These are phyloP conservation scores for Sphagnum contortum DNA, from an alignment of 225 moss, liverwort and hornwort species.

Conservation along the genomic window DNA sequence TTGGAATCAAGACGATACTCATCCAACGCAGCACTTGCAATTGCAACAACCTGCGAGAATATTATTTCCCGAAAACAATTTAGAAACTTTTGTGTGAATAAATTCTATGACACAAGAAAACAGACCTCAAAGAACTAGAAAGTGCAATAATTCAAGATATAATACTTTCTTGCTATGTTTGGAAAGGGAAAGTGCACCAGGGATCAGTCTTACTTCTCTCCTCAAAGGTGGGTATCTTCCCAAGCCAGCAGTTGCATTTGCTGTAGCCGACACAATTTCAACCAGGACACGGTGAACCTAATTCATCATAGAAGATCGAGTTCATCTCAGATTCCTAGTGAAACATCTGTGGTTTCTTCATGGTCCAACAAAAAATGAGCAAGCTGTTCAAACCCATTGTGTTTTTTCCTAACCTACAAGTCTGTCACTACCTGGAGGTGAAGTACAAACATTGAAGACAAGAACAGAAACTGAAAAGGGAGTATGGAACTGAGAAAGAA, in stretches of 20 bases:
- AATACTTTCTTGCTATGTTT: too few relatives aligned
- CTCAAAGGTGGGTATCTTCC: conserved; percentile 50
- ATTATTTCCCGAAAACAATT: neutral
- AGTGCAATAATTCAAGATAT: too few relatives aligned
- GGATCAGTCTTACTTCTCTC: conserved; percentile 27
- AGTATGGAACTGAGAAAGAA: too few relatives aligned
- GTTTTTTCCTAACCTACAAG: too few relatives aligned
- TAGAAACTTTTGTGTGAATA: neutral
- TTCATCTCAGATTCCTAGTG: neutral
- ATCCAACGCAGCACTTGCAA: conserved; percentile 44
- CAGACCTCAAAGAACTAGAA: too few relatives aligned
- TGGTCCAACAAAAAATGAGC: too few relatives aligned
- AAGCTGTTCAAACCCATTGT: too few relatives aligned
- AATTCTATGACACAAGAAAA: too few relatives aligned
- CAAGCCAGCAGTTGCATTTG: conserved; percentile 36
- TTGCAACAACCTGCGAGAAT: conserved; percentile 40
- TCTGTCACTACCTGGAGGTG: too few relatives aligned
- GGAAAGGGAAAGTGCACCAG: too few relatives aligned
- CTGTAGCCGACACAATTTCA: conserved; percentile 46
- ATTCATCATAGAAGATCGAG: neutral
- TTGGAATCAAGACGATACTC: conserved; percentile 46
- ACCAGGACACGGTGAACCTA: conserved; percentile 33
- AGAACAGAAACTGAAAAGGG: too few relatives aligned
- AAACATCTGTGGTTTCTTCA: neutral
- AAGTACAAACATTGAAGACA: too few relatives aligned